Evolutionary conservation across 768 basidiomycete genomes (phyloP), one percentile per base, ranked within the genome.

Genomic region (Tubosaeta sp.): DNA sequence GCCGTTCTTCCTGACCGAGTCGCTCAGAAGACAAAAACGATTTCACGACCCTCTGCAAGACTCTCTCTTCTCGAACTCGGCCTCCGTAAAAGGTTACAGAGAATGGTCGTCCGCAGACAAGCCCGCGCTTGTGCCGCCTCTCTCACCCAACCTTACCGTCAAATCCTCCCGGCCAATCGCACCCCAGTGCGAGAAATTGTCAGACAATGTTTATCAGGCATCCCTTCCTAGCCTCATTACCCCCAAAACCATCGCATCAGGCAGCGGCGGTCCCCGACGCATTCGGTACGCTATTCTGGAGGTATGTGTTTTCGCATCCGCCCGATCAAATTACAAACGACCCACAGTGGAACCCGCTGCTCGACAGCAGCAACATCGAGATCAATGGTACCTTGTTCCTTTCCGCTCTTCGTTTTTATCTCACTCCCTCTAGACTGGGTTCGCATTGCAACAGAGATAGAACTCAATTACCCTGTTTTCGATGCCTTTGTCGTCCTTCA

Each of bases 401-500:
- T n/a, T 19, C 3, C n/a, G 10, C 7, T 30, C 9, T 8, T 3
- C n/a, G 30, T 11, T 43, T 22, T 52, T 11, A 3, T 22, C 52
- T 55, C 42, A 61, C 46, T 38, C 45, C 59, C 52, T 34, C 48
- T 62, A 89, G 92, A 93, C 61, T 94, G 92, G 91, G 86, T 93
- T 58, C 78, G 90, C 9, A 85, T 97, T 30, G 89, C 92, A 0
- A 85, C 83, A 1, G 94, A 97, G 61, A 92, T 97, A 58, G 92
- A 95, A 62, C 82, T 93, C 46, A 96, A 96, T 65, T 96, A 96
- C 62, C 66, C 76, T 29, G 59, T 65, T 13, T 97, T 91, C 63
- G 94, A 97, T 60, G 91, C 90, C 0, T 96, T 97, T 62, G 83
- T 97, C 18, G 73, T 96, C 27, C 71, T 95, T 18, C 93, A 95